Conservation (phyloP, 306 rosid species). For the Vigna mungo region DNA sequence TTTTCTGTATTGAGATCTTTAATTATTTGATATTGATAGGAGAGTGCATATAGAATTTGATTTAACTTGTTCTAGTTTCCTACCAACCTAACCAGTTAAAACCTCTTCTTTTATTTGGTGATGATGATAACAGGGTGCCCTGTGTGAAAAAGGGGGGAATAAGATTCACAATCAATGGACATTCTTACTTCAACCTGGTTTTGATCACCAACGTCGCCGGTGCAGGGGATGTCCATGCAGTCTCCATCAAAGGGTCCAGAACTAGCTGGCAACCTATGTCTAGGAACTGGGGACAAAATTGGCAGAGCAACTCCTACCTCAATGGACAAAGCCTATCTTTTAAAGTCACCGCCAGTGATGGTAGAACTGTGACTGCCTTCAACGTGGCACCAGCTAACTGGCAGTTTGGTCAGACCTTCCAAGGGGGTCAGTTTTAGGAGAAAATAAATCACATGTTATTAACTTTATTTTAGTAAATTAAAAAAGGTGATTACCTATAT, state of each 20-base stretch:
- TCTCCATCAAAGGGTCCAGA: constrained; percentile 59
- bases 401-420: constrained; percentile 55
- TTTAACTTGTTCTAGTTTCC: neutral
- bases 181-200: constrained; percentile 53
- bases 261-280: constrained; percentile 49
- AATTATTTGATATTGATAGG: neutral
- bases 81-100: neutral
- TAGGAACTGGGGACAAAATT: constrained; percentile 56
- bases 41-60: neutral
- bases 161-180: constrained; percentile 52
- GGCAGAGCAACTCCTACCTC: constrained; percentile 53
- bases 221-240: constrained; percentile 61
- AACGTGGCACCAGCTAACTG: constrained; percentile 51
- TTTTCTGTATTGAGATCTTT: neutral
- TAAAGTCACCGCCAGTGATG: constrained; percentile 47
- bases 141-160: constrained; percentile 55
- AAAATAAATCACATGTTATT: neutral
- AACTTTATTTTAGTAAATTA: neutral
- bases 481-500: neutral
- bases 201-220: constrained; percentile 52
- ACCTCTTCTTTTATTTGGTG: neutral
- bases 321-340: constrained; percentile 55
- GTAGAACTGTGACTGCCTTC: constrained; percentile 33
- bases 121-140: constrained; percentile 43
- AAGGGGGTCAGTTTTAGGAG: constrained; percentile 41